Conservation (phyloP, 2,329 filamentous ascomycete species). For the Colletotrichum cuscutae region DNA sequence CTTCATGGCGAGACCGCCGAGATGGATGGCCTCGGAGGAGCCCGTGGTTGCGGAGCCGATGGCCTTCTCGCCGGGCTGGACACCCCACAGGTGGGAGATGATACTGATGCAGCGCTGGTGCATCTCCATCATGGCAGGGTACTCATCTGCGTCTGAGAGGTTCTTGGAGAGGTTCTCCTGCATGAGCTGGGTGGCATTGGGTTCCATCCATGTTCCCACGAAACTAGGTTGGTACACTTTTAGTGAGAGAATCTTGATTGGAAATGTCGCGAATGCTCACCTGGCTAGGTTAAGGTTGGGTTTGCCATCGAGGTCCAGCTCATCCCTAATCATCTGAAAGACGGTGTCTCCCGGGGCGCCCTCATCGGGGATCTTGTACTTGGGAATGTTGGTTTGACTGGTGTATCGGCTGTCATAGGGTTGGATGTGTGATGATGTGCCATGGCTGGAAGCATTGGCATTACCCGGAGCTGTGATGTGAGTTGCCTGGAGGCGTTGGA, state of each 20-base stretch:
- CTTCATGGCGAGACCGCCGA: conserved; percentile 80
- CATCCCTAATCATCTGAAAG: conserved; percentile 72
- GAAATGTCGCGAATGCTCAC: conserved; percentile 40
- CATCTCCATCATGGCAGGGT: conserved; percentile 67
- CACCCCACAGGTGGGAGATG: conserved; percentile 73
- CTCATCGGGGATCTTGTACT: conserved; percentile 66
- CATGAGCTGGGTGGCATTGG: conserved; percentile 72
- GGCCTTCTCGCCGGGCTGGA: conserved; percentile 69
- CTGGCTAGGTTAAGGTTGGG: conserved; percentile 75
- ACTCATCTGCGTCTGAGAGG: conserved; percentile 76
- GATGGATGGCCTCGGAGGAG: conserved; percentile 76
- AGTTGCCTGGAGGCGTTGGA: conserved; percentile 60
- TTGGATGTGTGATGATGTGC: conserved; percentile 61
- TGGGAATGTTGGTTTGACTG: conserved; percentile 62
- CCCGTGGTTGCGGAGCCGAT: conserved; percentile 78
- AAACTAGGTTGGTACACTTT: conserved; percentile 56
- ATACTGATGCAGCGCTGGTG: conserved; percentile 77
- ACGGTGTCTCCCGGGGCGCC: conserved; percentile 71
- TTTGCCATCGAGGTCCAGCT: conserved; percentile 71
- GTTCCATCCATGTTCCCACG: conserved; percentile 78
- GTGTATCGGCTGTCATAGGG: conserved; percentile 69
- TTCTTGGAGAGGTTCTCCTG: conserved; percentile 77
- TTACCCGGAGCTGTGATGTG: conserved; percentile 48
- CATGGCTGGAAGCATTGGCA: conserved; percentile 48
- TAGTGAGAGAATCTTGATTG: neutral